These are phyloP conservation scores for Nissolia schottii DNA, from an alignment of 306 rosid species.

Conservation along the genomic window DNA sequence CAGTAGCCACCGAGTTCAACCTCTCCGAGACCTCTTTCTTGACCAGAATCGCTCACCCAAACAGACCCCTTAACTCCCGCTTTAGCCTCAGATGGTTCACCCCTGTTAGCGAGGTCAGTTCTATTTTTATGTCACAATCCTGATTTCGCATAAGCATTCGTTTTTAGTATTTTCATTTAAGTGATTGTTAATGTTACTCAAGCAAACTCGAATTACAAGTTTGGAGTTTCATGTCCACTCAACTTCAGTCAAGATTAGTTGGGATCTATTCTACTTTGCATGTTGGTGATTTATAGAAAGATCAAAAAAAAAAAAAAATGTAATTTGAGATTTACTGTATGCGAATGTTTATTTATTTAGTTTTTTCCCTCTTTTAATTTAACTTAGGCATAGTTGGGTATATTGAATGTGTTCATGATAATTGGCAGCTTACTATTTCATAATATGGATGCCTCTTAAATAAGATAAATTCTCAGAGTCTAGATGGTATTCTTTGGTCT, in stretches of 20 bases:
- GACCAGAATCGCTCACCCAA: constrained; percentile 27
- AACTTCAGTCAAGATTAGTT: no score
- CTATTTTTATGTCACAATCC: background rate
- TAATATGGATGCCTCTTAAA: background rate
- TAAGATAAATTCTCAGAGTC: background rate
- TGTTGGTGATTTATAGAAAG: no score
- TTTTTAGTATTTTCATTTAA: no score
- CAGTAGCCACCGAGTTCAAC: constrained; percentile 61
- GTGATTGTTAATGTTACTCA: no score
- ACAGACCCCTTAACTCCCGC: constrained; percentile 26
- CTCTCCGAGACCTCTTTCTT: constrained; percentile 44
- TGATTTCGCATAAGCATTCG: no score
- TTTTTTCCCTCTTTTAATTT: background rate
- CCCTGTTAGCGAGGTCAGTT: constrained; percentile 52
- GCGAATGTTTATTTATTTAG: no score
- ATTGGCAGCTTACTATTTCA: background rate
- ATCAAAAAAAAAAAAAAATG: no score
- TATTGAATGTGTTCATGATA: background rate
- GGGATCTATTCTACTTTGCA: no score
- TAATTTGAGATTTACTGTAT: no score
- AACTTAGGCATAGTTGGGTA: background rate
- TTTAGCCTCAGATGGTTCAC: constrained; percentile 82
- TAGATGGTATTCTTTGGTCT: background rate
- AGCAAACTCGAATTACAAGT: no score
- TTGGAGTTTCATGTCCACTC: no score